phyloP scores from a whole-genome alignment of 179 eudicot species.

The Silene coronaria region DNA sequence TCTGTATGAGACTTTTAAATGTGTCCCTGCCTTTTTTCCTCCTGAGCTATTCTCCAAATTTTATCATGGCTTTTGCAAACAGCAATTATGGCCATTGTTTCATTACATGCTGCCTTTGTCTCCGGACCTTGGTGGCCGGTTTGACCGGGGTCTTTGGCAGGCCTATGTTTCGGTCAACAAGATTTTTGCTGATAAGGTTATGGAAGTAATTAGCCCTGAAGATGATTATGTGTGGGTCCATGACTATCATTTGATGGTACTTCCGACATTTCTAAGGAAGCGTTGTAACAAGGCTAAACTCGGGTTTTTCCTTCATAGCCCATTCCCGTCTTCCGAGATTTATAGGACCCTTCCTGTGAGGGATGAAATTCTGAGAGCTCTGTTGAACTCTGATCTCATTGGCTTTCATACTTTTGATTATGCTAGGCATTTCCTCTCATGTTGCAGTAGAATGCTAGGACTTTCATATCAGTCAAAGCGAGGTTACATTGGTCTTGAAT shows the following conservation, averaged over 20 bases:
- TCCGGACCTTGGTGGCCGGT: conserved; percentile 81
- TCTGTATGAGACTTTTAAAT: conserved; percentile 63
- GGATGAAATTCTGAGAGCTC: conserved; percentile 67
- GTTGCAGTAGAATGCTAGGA: conserved; percentile 89
- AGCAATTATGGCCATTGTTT: conserved; percentile 72
- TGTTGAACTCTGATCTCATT: conserved; percentile 71
- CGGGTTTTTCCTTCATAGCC: conserved; percentile 84
- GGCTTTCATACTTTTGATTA: conserved; percentile 90
- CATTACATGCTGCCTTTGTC: conserved; percentile 90
- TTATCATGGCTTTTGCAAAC: conserved; percentile 81
- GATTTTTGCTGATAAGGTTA: conserved; percentile 85
- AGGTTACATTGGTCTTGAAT: conserved; percentile 82
- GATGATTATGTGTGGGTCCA: conserved; percentile 90
- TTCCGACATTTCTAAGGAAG: conserved; percentile 73
- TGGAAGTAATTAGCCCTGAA: conserved; percentile 85
- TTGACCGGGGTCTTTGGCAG: conserved; percentile 82
- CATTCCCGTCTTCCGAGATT: conserved; percentile 82
- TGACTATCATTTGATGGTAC: conserved; percentile 84
- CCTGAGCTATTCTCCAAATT: conserved; percentile 61
- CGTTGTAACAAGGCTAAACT: conserved; percentile 71
- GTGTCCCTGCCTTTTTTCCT: conserved; percentile 77
- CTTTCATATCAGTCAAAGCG: conserved; percentile 81
- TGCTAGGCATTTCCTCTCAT: conserved; percentile 84
- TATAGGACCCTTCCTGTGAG: conserved; percentile 73
- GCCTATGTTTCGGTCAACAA: conserved; percentile 91